A percentile compares a stretch with the other conserved stretches of the same genome.
phyloP scores from a whole-genome alignment of 805 yeast genomes.

The Yarrowia sp. region DNA sequence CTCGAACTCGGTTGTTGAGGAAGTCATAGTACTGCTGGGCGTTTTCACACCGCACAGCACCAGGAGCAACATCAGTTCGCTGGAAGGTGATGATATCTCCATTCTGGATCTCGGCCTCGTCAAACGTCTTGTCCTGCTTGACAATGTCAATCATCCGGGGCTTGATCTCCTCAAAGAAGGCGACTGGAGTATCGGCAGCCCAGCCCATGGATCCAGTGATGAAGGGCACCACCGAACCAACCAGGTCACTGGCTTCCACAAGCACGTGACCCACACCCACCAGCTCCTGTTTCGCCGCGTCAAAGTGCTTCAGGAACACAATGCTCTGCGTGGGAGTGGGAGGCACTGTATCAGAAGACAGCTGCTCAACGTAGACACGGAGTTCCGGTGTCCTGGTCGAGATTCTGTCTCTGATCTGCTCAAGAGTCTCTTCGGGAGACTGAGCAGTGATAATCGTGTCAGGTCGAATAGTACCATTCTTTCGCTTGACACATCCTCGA shows the following conservation, averaged over 20 bases:
- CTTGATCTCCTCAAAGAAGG: conserved; percentile 40
- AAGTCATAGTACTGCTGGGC: conserved; percentile 38
- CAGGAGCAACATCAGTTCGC: conserved; percentile 30
- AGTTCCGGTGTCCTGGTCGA: neutral
- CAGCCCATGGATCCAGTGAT: conserved; percentile 36
- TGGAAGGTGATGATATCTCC: conserved; percentile 43
- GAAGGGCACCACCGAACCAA: conserved; percentile 37
- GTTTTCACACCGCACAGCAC: conserved; percentile 26
- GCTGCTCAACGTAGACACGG: neutral
- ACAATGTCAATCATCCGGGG: conserved; percentile 39
- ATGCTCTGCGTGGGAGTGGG: conserved; percentile 28
- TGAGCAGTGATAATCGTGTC: conserved; percentile 3
- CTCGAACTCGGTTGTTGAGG: conserved; percentile 36
- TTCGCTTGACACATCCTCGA: conserved; percentile 17
- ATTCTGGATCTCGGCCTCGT: conserved; percentile 38
- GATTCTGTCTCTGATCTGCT: conserved; percentile 4
- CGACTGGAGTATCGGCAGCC: conserved; percentile 34
- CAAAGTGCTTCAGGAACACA: conserved; percentile 60
- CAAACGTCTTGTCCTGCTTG: conserved; percentile 34
- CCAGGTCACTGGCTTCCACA: conserved; percentile 50
- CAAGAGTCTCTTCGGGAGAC: conserved; percentile 17
- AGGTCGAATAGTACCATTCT: conserved; percentile 20
- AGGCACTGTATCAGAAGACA: neutral
- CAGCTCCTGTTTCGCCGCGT: conserved; percentile 52
- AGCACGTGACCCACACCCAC: conserved; percentile 63